Evolutionary conservation across 306 rosid genomes (phyloP), one percentile per base, ranked within the genome.

Genomic region (Vicia faba): DNA sequence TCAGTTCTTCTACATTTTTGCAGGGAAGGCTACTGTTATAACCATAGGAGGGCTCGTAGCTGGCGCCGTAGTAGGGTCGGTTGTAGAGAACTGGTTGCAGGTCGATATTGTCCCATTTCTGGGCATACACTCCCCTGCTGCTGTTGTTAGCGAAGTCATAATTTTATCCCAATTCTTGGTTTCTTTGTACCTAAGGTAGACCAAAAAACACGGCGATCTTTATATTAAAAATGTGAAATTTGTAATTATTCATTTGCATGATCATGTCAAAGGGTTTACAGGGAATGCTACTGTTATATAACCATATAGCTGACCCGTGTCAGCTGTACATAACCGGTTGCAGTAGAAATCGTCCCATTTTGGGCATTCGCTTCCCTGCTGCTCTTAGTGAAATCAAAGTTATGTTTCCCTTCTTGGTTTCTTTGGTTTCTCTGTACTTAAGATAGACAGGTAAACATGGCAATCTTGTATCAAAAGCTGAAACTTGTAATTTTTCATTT

Each of bases 51-150:
- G 99, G 70, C 97, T 93, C 39, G 81, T 88, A 45, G 90, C 88
- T 14, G 97, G 99, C 2, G 99, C 97, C 0, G 95, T 87, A 45
- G 95, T 90, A 64, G 99, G 99, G 31, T 90, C 99, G 62, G 87
- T 80, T 9, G 87, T 93, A 64, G 99, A 93, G 85, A 90, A 74
- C 81, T 93, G 91, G 97, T 81, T 93, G 81, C 99, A 93, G 79
- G 99, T 93, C 26, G 99, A 93, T 78, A 64, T 93, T 66, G 96
- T 93, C 76, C 99, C 99, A 35, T 88, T 93, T 81, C 86, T 93
- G 58, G 99, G 97, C 71, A 76, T 93, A 68, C 92, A 83, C 80
- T 90, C 95, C 68, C 99, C 99, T 77, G 99, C 97, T 69, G 89
- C 96, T 50, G 87, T 93, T 75, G 86, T 90, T 61, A 82, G 89